phyloP scores from a whole-genome alignment of 179 eudicot species.

The Silene vulgaris region DNA sequence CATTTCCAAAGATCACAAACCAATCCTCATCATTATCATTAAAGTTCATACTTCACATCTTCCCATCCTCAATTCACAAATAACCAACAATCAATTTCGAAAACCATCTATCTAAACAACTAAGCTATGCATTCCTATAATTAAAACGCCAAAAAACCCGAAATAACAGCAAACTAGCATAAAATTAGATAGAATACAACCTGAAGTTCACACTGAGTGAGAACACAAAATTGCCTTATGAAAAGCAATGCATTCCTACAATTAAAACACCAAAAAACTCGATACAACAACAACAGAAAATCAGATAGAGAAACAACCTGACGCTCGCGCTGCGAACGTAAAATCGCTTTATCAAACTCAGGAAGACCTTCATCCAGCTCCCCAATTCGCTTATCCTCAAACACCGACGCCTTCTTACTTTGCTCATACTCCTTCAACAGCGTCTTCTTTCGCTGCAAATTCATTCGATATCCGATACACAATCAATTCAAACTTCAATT shows the following conservation, averaged over 20 bases:
- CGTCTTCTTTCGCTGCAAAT: conserved; percentile 73
- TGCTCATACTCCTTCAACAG: conserved; percentile 78
- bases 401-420: conserved; percentile 70
- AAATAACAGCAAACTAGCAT: background rate
- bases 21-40: background rate
- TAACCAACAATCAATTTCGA: background rate
- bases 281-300: background rate
- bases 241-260: background rate
- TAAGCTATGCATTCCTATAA: background rate
- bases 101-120: background rate
- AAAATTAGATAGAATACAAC: too few relatives aligned
- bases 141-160: background rate
- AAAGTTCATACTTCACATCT: background rate
- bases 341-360: conserved; percentile 79
- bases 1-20: background rate
- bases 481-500: background rate
- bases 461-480: background rate
- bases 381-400: conserved; percentile 82
- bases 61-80: too few relatives aligned
- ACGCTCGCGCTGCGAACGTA: conserved; percentile 86
- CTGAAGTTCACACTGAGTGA: too few relatives aligned
- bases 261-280: background rate
- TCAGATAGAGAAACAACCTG: conserved; percentile 32
- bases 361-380: conserved; percentile 67
- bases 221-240: too few relatives aligned